A percentile compares a stretch with the other conserved stretches of the same genome.
Conservation (phyloP, 306 rosid species). For the Myrica gale region DNA sequence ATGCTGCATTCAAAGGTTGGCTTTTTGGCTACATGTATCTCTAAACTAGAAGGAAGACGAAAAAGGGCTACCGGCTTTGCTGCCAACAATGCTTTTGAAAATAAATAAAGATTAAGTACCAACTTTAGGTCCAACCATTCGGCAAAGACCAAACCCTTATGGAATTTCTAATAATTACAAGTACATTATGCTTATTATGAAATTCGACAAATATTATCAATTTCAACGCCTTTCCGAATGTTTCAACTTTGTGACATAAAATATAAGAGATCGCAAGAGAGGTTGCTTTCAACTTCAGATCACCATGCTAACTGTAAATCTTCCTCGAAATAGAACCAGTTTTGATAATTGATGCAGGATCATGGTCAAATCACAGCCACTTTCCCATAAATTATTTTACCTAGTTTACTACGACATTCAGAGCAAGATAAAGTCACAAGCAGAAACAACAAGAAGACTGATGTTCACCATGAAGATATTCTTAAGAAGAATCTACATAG, state of each 20-base stretch:
- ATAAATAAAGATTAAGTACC: too few relatives aligned
- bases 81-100: too few relatives aligned
- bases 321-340: neutral
- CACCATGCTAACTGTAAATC: neutral
- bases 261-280: neutral
- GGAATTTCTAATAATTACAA: neutral
- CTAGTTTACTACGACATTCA: neutral
- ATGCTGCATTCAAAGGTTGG: too few relatives aligned
- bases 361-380: neutral
- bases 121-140: too few relatives aligned
- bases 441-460: neutral
- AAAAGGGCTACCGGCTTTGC: too few relatives aligned
- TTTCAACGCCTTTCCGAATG: neutral
- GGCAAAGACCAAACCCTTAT: too few relatives aligned
- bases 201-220: neutral
- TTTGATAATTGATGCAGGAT: too few relatives aligned
- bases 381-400: neutral
- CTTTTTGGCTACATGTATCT: too few relatives aligned
- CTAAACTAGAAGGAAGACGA: too few relatives aligned
- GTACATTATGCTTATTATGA: neutral
- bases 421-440: neutral
- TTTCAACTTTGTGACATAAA: neutral
- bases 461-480: neutral
- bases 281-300: neutral
- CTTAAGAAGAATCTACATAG: neutral